Evolutionary conservation across 208 protist species (phyloP), one percentile per base, ranked within the genome.

Genomic region (Leishmania tarentolae): DNA sequence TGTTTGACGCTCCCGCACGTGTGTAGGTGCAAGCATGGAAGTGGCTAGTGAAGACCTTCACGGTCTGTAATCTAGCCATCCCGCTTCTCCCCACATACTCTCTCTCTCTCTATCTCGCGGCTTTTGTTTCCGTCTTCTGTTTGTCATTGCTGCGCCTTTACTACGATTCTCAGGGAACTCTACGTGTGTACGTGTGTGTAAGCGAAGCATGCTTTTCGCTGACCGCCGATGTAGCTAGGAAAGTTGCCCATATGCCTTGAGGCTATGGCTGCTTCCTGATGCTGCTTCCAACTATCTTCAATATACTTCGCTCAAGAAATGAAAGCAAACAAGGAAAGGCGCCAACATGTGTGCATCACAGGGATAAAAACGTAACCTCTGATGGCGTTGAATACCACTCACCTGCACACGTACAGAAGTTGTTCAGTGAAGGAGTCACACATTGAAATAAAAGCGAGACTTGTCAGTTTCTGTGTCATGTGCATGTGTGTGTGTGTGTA

Each of bases 241-340:
- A 37, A 44, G 69, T 28, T 8, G 42, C 37, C 69, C 28, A 37
- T 52, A 44, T 52, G 21, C 31, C 28, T 21, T 37, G 40, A 31
- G 69, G 44, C 24, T 31, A 72, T 7, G 66, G 66, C 42, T 78
- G 17, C 52, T 75, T 37, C 35, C 46, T 44, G 59, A 31, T 47
- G 37, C 61, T 61, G 40, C 73, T 4, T 79, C 15, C 70, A 31
- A 47, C 17, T 72, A 61, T 85, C 52, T 70, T 78, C 35, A 61
- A 78, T 57, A 8, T 63, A 63, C 63, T 72, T 63, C 72, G 72
- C 65, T 72, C 50, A 57, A 76, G 50, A 61, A 61, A 44, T 7
- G 59, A 76, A 76, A 37, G 24, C n/a, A 31, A 66, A 46, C 28
- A 76, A 61, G 50, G 35, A 28, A 42, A 61, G 4, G 44, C 50